Evolutionary conservation across 768 basidiomycete species (phyloP).

Genomic region (Lactarius deliciosus): DNA sequence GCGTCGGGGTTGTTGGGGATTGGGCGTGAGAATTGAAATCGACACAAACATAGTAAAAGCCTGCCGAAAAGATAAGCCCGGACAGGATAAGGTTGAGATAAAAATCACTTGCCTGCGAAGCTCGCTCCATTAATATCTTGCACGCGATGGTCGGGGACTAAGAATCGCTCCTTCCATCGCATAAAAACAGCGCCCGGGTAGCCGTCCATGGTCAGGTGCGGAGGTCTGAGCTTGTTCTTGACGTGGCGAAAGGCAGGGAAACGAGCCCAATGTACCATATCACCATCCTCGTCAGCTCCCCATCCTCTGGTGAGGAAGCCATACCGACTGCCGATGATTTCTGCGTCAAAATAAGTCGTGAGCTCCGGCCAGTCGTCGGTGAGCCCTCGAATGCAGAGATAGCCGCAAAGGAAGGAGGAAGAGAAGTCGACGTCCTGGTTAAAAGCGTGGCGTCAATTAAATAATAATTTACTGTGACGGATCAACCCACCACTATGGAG

Average conservation of each 20-base stretch:
- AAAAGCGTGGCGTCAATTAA: slow-evolving; percentile 20
- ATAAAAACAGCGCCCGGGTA: slow-evolving; percentile 87
- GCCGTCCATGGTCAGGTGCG: slow-evolving; percentile 76
- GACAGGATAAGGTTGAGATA: slow-evolving; percentile 6
- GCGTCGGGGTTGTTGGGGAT: slow-evolving; percentile 39
- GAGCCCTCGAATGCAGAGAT: slow-evolving; percentile 87
- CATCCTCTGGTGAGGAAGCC: slow-evolving; percentile 90
- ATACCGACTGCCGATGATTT: slow-evolving; percentile 88
- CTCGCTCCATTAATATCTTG: slow-evolving; percentile 94
- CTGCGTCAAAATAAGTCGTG: slow-evolving; percentile 95
- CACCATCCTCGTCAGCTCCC: slow-evolving; percentile 89
- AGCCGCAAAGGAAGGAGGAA: slow-evolving; percentile 84
- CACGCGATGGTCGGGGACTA: slow-evolving; percentile 93
- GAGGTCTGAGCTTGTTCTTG: slow-evolving; percentile 73
- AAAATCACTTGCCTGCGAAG: slow-evolving; percentile 67
- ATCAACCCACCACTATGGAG: slow-evolving; percentile 75
- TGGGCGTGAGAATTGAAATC: slow-evolving; percentile 73
- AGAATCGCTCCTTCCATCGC: slow-evolving; percentile 95
- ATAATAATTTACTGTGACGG: slow-evolving; percentile 12
- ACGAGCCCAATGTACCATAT: slow-evolving; percentile 91
- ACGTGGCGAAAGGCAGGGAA: slow-evolving; percentile 89
- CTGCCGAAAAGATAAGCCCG: slow-evolving; percentile 39
- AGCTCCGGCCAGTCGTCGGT: slow-evolving; percentile 95
- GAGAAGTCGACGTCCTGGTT: slow-evolving; percentile 84
- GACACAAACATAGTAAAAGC: slow-evolving; percentile 94